phyloP scores from a whole-genome alignment of 176 grass and related monocot species.

The Carex kokanica region DNA sequence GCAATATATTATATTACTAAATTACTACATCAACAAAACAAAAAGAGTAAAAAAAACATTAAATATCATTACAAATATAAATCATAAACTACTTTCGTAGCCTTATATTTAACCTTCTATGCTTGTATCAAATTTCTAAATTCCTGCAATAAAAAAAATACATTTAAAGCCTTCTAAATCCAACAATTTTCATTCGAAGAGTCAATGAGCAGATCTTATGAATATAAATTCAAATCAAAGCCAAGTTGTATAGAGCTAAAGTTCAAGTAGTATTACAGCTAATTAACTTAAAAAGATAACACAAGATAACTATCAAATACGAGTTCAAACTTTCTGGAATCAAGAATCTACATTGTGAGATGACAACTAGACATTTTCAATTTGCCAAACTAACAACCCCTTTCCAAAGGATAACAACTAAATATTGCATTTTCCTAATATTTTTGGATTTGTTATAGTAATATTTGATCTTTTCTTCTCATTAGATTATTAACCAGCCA shows the following conservation, averaged over 20 bases:
- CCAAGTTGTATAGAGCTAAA: background rate
- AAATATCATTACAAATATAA: no score
- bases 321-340: slow-evolving; percentile 3
- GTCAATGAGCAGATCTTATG: slow-evolving; percentile 4
- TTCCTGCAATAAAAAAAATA: no score
- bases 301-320: background rate
- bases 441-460: background rate
- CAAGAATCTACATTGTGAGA: background rate
- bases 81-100: no score
- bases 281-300: background rate
- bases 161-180: background rate
- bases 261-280: background rate
- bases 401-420: no score
- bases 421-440: background rate
- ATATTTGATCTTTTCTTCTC: background rate
- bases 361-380: background rate
- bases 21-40: no score
- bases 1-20: no score
- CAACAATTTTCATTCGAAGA: background rate
- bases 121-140: no score
- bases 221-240: background rate
- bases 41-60: no score
- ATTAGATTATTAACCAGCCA: background rate
- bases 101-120: no score
- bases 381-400: background rate